These are phyloP conservation scores for Ilex paraguariensis DNA, from an alignment of 305 asterid species.

Conservation along the genomic window DNA sequence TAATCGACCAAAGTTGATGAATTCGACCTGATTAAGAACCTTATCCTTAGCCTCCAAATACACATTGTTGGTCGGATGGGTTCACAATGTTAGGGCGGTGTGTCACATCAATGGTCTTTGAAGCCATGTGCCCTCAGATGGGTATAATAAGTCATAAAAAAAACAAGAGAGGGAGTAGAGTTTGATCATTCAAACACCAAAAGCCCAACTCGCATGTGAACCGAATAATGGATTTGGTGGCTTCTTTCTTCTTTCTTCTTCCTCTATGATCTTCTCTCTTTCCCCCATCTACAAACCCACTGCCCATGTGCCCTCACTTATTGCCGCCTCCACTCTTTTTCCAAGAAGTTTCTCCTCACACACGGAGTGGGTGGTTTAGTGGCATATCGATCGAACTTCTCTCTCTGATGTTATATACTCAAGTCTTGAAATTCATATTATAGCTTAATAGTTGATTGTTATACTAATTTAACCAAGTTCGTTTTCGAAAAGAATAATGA, in stretches of 20 bases:
- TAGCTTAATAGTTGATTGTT: no score
- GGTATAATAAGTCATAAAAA: neutral
- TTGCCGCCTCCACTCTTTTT: slow-evolving; percentile 8
- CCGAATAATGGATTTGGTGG: slow-evolving; percentile 13
- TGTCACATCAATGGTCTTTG: neutral
- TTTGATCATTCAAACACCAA: slow-evolving; percentile 1
- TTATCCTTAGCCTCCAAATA: no score
- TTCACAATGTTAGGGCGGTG: neutral
- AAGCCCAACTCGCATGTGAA: slow-evolving; percentile 25
- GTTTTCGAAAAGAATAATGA: no score
- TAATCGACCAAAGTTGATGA: no score
- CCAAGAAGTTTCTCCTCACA: neutral
- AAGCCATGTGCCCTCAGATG: slow-evolving; percentile 4
- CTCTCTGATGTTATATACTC: no score
- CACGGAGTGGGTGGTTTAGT: no score
- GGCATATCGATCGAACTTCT: no score
- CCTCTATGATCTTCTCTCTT: neutral
- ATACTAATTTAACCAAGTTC: no score
- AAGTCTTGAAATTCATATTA: no score
- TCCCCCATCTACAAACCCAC: neutral
- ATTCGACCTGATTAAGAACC: no score
- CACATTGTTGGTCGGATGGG: no score
- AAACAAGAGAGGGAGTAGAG: neutral
- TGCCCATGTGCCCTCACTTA: slow-evolving; percentile 20
- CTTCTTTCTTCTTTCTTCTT: neutral